Conservation (phyloP, 768 basidiomycete species). For the Pluteus cervinus region DNA sequence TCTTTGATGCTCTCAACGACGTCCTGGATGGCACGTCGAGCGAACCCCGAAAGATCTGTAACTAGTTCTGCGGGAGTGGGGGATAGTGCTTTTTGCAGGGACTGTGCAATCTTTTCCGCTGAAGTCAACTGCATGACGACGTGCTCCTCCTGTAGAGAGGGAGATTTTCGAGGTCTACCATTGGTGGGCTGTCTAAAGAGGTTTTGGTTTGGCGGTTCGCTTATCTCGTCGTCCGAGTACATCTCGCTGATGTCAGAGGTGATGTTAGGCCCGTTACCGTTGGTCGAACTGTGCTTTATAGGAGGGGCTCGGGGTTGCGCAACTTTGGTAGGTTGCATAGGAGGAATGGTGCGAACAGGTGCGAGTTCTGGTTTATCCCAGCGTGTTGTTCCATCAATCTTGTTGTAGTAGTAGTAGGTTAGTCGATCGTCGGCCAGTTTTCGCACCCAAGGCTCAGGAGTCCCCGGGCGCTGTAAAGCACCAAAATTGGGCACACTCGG, state of each 20-base stretch:
- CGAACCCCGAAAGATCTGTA: conserved; percentile 53
- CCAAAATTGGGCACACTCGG: conserved; percentile 53
- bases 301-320: conserved; percentile 13
- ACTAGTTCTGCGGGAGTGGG: conserved; percentile 54
- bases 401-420: conserved; percentile 78
- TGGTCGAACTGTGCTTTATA: conserved; percentile 15
- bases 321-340: conserved; percentile 13
- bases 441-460: conserved; percentile 80
- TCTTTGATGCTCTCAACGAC: conserved; percentile 57
- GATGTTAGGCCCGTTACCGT: conserved; percentile 24
- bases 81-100: conserved; percentile 53
- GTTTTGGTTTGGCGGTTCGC: conserved; percentile 43
- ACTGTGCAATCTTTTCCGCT: conserved; percentile 61
- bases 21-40: conserved; percentile 54
- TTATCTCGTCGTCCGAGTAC: conserved; percentile 77
- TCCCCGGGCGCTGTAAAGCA: conserved; percentile 47
- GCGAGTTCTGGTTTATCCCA: conserved; percentile 58
- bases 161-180: conserved; percentile 12
- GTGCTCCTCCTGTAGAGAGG: conserved; percentile 7
- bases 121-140: conserved; percentile 48
- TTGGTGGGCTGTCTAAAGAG: conserved; percentile 21
- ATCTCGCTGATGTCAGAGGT: conserved; percentile 53
- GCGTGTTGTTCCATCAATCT: conserved; percentile 54
- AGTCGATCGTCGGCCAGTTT: conserved; percentile 78
- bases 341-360: background rate